These are phyloP conservation scores for Geranomyces variabilis DNA, from an alignment of 192 early-diverging fungal species.

Conservation along the genomic window DNA sequence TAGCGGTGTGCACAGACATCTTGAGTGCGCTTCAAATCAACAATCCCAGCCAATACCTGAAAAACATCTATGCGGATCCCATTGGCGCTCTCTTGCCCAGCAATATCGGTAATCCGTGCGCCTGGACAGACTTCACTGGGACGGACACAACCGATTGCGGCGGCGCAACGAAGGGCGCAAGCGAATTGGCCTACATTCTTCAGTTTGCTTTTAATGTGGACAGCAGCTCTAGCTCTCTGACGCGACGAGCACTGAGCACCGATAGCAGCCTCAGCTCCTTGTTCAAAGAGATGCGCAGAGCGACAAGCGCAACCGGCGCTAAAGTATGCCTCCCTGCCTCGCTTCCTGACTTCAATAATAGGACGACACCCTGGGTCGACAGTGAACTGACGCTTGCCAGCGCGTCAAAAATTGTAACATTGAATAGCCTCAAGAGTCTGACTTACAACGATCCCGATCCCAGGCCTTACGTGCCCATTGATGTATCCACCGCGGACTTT, in stretches of 20 bases:
- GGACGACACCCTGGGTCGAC: not conserved
- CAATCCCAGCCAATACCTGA: not conserved
- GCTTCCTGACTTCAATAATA: not conserved
- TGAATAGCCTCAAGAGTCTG: not conserved
- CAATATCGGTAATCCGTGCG: not conserved
- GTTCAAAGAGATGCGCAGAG: too few species aligned
- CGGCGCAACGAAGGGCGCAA: not conserved
- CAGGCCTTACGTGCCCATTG: not conserved
- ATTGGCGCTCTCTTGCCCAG: not conserved
- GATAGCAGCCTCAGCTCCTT: too few species aligned
- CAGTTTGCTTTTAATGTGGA: not conserved
- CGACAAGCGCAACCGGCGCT: not conserved
- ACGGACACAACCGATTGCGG: not conserved
- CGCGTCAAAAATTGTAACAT: too few species aligned
- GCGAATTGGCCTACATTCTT: not conserved
- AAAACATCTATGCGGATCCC: not conserved
- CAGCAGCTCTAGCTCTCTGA: not conserved
- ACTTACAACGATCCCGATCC: constrained; percentile 9
- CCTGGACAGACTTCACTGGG: not conserved
- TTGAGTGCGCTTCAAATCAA: not conserved
- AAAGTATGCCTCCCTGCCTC: not conserved
- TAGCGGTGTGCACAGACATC: not conserved
- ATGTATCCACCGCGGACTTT: not conserved
- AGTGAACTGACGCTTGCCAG: not conserved
- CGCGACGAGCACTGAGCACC: too few species aligned